Evolutionary conservation across 257 asterid genomes (phyloP).

Genomic region (Jacaranda mimosifolia): DNA sequence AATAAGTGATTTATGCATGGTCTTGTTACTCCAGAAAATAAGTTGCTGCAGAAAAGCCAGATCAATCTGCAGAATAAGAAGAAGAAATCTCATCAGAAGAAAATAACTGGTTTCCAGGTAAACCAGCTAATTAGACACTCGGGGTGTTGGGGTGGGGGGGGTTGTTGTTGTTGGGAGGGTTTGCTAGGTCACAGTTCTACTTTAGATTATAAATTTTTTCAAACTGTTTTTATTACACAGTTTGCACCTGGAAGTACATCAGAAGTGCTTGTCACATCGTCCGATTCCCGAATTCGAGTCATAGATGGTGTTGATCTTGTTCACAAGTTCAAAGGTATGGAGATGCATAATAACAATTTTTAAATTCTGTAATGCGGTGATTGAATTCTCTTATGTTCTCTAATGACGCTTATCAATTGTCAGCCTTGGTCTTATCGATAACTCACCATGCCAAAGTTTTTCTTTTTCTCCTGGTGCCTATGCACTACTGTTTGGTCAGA

Average conservation of each 20-base stretch:
- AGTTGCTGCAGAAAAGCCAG: conserved; percentile 74
- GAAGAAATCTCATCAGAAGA: conserved; percentile 93
- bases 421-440: conserved; percentile 6
- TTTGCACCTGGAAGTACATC: conserved; percentile 95
- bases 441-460: not conserved
- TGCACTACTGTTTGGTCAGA: not conserved
- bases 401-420: not conserved
- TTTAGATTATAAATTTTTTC: conserved; percentile 7
- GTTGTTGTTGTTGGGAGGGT: not conserved
- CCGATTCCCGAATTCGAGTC: conserved; percentile 94
- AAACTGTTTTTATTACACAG: conserved; percentile 56
- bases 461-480: not conserved
- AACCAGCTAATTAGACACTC: conserved; percentile 23
- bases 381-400: conserved; percentile 23
- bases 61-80: conserved; percentile 93
- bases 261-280: conserved; percentile 93
- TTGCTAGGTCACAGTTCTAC: not conserved
- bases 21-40: conserved; percentile 66
- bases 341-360: not conserved
- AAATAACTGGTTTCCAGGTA: conserved; percentile 99
- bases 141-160: not conserved
- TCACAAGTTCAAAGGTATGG: conserved; percentile 93
- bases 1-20: conserved; percentile 27
- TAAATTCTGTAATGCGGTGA: conserved; percentile 10
- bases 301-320: conserved; percentile 85